Percentiles rank a stretch among this genome's conserved stretches.
Evolutionary conservation across 2,329 filamentous ascomycete species (phyloP).

Genomic region (Westerdykella sp.): DNA sequence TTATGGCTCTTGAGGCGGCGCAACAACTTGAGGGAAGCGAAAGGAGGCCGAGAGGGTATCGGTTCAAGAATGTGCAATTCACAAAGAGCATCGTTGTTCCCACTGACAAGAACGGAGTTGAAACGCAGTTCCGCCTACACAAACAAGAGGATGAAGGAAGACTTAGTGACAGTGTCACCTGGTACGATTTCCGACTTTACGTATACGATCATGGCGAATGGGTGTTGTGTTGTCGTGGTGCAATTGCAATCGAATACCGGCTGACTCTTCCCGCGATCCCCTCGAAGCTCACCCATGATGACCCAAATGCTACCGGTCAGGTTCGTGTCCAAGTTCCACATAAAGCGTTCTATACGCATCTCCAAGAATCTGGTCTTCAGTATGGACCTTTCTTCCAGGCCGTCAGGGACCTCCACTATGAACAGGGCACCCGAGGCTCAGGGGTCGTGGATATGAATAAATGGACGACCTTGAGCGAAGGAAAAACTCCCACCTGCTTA

Average conservation of each 20-base stretch:
- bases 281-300: no score
- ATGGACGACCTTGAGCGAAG: no score
- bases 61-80: not conserved
- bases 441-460: no score
- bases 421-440: no score
- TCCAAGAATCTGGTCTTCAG: not conserved
- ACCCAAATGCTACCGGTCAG: no score
- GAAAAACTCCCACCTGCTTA: no score
- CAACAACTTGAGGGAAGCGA: not conserved
- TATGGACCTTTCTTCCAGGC: not conserved
- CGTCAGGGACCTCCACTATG: no score
- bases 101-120: not conserved
- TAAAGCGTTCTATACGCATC: not conserved
- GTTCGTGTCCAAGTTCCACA: no score
- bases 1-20: constrained; percentile 4
- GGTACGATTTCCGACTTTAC: constrained; percentile 1
- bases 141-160: not conserved
- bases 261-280: not conserved
- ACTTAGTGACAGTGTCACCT: not conserved
- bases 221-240: not conserved
- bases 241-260: not conserved
- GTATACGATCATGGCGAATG: not conserved
- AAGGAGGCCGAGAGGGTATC: not conserved
- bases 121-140: constrained; percentile 1
- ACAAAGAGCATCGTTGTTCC: not conserved